phyloP scores from a whole-genome alignment of 192 early-diverging fungal species.

The Podila epigama region DNA sequence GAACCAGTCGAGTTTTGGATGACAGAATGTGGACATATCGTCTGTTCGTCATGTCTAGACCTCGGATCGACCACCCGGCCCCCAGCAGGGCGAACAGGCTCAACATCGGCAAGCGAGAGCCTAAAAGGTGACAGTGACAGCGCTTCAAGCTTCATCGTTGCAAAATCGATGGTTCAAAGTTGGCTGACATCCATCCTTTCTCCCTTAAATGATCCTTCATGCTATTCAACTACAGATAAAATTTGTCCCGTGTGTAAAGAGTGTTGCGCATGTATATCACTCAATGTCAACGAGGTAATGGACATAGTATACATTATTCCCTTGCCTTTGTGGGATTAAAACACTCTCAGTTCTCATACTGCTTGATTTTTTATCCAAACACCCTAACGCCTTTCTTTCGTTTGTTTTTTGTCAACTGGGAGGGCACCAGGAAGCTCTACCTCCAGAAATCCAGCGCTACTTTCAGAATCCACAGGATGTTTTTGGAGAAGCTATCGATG shows the following conservation, averaged over 20 bases:
- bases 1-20: slow-evolving; percentile 6
- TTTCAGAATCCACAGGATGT: slow-evolving; percentile 13
- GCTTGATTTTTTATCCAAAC: too few species aligned
- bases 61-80: slow-evolving; percentile 5
- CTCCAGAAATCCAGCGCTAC: slow-evolving; percentile 5
- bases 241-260: slow-evolving; percentile 28
- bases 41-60: slow-evolving; percentile 27
- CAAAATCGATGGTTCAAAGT: too few species aligned
- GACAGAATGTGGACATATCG: slow-evolving; percentile 31
- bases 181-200: too few species aligned
- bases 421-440: slow-evolving; percentile 16
- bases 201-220: too few species aligned
- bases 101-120: neutral
- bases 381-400: too few species aligned
- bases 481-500: slow-evolving; percentile 10
- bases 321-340: too few species aligned
- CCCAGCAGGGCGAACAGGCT: neutral
- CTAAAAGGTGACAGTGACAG: neutral
- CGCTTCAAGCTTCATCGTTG: neutral
- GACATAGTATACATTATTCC: too few species aligned
- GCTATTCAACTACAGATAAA: too few species aligned
- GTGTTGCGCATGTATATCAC: slow-evolving; percentile 14
- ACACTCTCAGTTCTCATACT: too few species aligned
- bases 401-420: too few species aligned
- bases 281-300: slow-evolving; percentile 10